Percentiles rank a stretch among this genome's conserved stretches.
Evolutionary conservation across 225 moss, liverwort and hornwort genomes (phyloP).

Genomic region (Bryoerythrophyllum caledonicum): DNA sequence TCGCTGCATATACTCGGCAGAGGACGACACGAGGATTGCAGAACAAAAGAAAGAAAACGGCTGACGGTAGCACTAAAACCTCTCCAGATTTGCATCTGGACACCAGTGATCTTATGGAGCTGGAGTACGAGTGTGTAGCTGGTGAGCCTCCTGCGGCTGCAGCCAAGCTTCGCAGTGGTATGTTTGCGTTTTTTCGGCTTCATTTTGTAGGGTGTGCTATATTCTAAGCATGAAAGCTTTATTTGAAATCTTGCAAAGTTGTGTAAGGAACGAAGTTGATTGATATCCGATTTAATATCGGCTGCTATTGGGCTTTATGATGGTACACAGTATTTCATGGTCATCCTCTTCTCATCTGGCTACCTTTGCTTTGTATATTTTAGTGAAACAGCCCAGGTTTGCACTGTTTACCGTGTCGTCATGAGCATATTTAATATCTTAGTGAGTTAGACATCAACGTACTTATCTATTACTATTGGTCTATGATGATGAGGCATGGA

Average conservation of each 20-base stretch:
- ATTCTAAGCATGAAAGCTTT: constrained; percentile 2
- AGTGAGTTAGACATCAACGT: not conserved
- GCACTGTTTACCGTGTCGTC: not conserved
- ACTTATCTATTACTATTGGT: not conserved
- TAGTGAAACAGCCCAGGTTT: not conserved
- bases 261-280: constrained; percentile 14
- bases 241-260: constrained; percentile 13
- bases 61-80: constrained; percentile 54
- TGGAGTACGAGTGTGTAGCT: constrained; percentile 83
- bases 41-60: constrained; percentile 77
- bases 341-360: not conserved
- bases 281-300: not conserved
- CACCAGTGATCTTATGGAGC: constrained; percentile 77
- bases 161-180: constrained; percentile 99
- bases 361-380: not conserved
- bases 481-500: not conserved
- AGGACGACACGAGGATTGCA: constrained; percentile 81
- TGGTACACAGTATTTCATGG: not conserved
- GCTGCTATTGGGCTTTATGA: not conserved
- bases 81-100: constrained; percentile 77
- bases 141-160: constrained; percentile 99
- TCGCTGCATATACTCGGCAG: constrained; percentile 82
- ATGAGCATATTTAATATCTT: not conserved
- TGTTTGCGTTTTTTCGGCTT: constrained; percentile 36
- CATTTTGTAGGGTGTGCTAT: constrained; percentile 13